phyloP scores from a whole-genome alignment of 306 rosid species.

The Argentina anserina region DNA sequence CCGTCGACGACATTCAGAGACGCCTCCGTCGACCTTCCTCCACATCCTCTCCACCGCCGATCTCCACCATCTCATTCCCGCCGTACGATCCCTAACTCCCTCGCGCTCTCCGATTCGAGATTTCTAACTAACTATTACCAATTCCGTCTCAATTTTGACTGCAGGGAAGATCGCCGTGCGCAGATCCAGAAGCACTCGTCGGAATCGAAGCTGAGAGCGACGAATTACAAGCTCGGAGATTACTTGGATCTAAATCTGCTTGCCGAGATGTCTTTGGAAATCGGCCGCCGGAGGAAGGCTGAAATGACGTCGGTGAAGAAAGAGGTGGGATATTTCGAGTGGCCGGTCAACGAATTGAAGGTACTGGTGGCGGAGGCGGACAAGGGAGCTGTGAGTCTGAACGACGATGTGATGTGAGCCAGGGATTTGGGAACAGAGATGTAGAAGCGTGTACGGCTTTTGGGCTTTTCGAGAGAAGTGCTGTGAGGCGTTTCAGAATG shows the following conservation, averaged over 20 bases:
- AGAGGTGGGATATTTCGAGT: conserved; percentile 26
- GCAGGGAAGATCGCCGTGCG: conserved; percentile 2
- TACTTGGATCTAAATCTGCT: conserved; percentile 34
- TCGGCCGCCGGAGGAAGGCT: conserved; percentile 14
- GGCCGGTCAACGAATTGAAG: conserved; percentile 31
- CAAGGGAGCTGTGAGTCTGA: conserved; percentile 15
- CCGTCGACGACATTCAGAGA: conserved; percentile 28
- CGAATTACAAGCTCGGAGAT: conserved; percentile 25
- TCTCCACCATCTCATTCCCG: not conserved
- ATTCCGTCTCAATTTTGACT: not conserved
- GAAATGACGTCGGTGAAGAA: conserved; percentile 11
- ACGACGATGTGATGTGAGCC: conserved; percentile 4
- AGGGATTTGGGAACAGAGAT: conserved; percentile 1
- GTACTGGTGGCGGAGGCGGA: conserved; percentile 3
- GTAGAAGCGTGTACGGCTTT: conserved; percentile 23
- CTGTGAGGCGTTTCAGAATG: not conserved
- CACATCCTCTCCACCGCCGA: conserved; percentile 7
- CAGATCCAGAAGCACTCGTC: not conserved
- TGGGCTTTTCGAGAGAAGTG: conserved; percentile 16
- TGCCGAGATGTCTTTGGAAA: conserved; percentile 19
- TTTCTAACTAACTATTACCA: not conserved
- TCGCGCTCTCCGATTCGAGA: not conserved
- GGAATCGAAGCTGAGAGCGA: conserved; percentile 5
- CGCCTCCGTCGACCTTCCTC: conserved; percentile 28
- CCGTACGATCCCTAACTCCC: not conserved